Percentiles rank a stretch among this genome's conserved stretches.
These are phyloP conservation scores for Wickerhamomyces pijperi DNA, from an alignment of 805 yeast genomes.

Conservation along the genomic window DNA sequence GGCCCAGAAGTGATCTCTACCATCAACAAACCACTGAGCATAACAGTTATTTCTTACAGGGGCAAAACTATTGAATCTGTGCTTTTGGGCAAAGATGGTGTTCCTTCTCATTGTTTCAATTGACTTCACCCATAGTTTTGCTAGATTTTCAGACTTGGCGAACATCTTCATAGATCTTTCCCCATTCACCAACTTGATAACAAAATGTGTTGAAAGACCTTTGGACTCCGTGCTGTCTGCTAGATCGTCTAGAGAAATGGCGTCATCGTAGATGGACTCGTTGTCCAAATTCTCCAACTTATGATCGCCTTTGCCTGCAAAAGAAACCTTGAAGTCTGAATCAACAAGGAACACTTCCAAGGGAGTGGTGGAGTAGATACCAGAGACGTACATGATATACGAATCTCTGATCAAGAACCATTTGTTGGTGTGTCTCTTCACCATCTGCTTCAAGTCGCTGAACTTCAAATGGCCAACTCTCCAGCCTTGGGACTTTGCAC, in stretches of 20 bases:
- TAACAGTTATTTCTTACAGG: slow-evolving; percentile 77
- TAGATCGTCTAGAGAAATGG: slow-evolving; percentile 17
- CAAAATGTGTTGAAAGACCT: slow-evolving; percentile 39
- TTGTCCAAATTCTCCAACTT: slow-evolving; percentile 27
- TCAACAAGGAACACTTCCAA: slow-evolving; percentile 91
- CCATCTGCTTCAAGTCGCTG: slow-evolving; percentile 75
- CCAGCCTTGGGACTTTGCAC: slow-evolving; percentile 91
- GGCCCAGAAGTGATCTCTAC: slow-evolving; percentile 94
- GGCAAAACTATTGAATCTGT: slow-evolving; percentile 85
- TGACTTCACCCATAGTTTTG: slow-evolving; percentile 67
- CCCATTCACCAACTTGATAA: slow-evolving; percentile 53
- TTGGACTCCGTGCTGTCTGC: slow-evolving; percentile 18
- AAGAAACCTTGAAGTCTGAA: slow-evolving; percentile 46
- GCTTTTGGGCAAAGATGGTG: slow-evolving; percentile 60
- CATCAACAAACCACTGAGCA: slow-evolving; percentile 97
- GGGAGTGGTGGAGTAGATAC: slow-evolving; percentile 77
- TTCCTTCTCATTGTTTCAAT: slow-evolving; percentile 55
- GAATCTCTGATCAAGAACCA: slow-evolving; percentile 87
- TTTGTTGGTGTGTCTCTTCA: slow-evolving; percentile 79
- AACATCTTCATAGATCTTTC: slow-evolving; percentile 71
- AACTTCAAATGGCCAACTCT: slow-evolving; percentile 80
- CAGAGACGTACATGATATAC: slow-evolving; percentile 76
- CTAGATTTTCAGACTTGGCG: slow-evolving; percentile 53
- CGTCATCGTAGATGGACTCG: slow-evolving; percentile 21
- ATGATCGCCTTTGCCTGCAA: slow-evolving; percentile 28